Conservation (phyloP, 1,139 yeast genomes). For the Suhomyces kunorum region DNA sequence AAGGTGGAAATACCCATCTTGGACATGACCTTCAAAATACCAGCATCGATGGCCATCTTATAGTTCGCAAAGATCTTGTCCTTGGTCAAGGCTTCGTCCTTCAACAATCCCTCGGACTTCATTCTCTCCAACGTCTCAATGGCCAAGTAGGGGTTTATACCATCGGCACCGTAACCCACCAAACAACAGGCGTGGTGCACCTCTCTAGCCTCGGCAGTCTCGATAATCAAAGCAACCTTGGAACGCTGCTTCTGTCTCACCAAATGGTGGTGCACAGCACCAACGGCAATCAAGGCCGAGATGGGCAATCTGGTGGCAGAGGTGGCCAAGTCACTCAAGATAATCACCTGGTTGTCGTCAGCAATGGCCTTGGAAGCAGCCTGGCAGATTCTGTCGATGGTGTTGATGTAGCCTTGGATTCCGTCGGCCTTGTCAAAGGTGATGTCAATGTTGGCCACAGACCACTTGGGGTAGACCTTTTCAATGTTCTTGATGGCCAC, state of each 20-base stretch:
- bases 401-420: slow-evolving; percentile 76
- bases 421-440: slow-evolving; percentile 88
- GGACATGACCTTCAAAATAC: slow-evolving; percentile 95
- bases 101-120: slow-evolving; percentile 77
- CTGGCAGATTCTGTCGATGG: slow-evolving; percentile 83
- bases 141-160: slow-evolving; percentile 89
- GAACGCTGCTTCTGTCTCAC: slow-evolving; percentile 96
- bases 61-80: slow-evolving; percentile 70
- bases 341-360: slow-evolving; percentile 68
- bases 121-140: slow-evolving; percentile 85
- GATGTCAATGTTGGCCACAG: slow-evolving; percentile 77
- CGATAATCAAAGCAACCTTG: slow-evolving; percentile 85
- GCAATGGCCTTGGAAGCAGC: slow-evolving; percentile 87
- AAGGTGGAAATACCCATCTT: slow-evolving; percentile 99
- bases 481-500: slow-evolving; percentile 71
- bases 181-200: slow-evolving; percentile 94
- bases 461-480: slow-evolving; percentile 82
- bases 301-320: slow-evolving; percentile 69
- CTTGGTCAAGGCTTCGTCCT: slow-evolving; percentile 56
- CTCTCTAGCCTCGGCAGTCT: slow-evolving; percentile 97
- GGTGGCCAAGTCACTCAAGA: slow-evolving; percentile 72
- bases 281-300: slow-evolving; percentile 90
- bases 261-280: slow-evolving; percentile 96
- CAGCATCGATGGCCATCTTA: slow-evolving; percentile 81
- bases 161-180: slow-evolving; percentile 97